Evolutionary conservation across 208 protist species (phyloP), one percentile per base, ranked within the genome.

Genomic region (Crithidia bombi): DNA sequence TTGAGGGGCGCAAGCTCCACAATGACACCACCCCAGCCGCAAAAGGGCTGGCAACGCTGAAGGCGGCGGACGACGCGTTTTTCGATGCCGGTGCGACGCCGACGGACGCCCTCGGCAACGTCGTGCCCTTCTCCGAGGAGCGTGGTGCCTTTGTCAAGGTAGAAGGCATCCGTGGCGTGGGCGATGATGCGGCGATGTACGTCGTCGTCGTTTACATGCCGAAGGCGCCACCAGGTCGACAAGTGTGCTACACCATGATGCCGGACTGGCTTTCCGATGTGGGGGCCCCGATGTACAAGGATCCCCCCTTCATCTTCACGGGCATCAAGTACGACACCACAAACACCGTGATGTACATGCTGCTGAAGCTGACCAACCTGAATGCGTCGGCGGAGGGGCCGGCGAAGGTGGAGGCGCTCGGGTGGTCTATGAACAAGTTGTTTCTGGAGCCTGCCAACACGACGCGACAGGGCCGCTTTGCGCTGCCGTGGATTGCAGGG

Each of bases 221-320:
- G 32, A 73, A 73, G 32, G 78, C 65, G 0, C 65, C 65, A 23
- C 62, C 38, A 47, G 68, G 52, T 1, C 73, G 75, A 3, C 62
- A 44, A 30, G 54, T 75, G 65, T 71, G 33, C 49, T 79, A 61
- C 59, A 85, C 79, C 32, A 73, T 52, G 46, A 84, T 87, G 66
- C 78, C 76, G 9, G 71, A 89, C 69, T 93, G 78, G 73, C 38
- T 75, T 25, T 87, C 76, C 17, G 86, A 94, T 52, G 83, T 89
- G 15, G 82, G 79, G 7, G 76, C 79, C 0, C 79, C 83, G 15
- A 62, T 62, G 33, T 94, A 75, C 69, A 76, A 82, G 41, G 89
- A 94, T 50, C 63, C 79, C 4, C 75, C 85, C 10, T 85, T 83
- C 15, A 41, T 89, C 12, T 74, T 90, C 26, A 69, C 26, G 2